phyloP scores from a whole-genome alignment of 352 stramenopile species.

The Globisporangium iwayamae region DNA sequence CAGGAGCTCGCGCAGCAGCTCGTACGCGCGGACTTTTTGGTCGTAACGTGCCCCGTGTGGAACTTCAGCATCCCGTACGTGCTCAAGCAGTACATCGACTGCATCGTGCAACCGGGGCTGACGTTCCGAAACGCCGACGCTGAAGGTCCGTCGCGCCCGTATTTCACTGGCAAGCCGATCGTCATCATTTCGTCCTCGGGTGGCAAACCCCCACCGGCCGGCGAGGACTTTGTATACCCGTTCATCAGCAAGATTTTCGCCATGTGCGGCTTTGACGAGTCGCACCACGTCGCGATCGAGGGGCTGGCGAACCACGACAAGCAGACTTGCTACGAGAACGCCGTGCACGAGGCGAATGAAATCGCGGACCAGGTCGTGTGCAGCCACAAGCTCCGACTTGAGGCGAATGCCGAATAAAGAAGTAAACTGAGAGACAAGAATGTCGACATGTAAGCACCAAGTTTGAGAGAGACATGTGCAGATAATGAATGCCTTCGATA shows the following conservation, averaged over 20 bases:
- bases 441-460: neutral
- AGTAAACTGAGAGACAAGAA: too few species aligned
- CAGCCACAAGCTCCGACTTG: slow-evolving; percentile 50
- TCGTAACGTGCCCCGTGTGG: slow-evolving; percentile 75
- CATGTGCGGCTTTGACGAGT: slow-evolving; percentile 70
- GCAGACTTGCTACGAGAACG: slow-evolving; percentile 53
- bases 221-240: slow-evolving; percentile 67
- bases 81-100: slow-evolving; percentile 84
- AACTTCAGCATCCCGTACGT: slow-evolving; percentile 78
- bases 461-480: neutral
- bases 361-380: slow-evolving; percentile 59
- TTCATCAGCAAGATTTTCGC: slow-evolving; percentile 74
- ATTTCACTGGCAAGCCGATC: slow-evolving; percentile 49
- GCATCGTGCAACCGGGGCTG: slow-evolving; percentile 64
- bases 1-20: slow-evolving; percentile 60
- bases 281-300: slow-evolving; percentile 62
- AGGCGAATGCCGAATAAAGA: slow-evolving; percentile 28
- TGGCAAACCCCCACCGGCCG: slow-evolving; percentile 45
- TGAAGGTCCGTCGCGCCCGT: slow-evolving; percentile 50
- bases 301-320: slow-evolving; percentile 63
- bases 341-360: slow-evolving; percentile 45
- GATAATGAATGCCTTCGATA: neutral
- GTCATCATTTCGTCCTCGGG: slow-evolving; percentile 78
- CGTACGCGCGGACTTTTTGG: slow-evolving; percentile 64
- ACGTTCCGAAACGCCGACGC: slow-evolving; percentile 70